Evolutionary conservation across 768 basidiomycete species (phyloP).

Genomic region (Russula sp.): DNA sequence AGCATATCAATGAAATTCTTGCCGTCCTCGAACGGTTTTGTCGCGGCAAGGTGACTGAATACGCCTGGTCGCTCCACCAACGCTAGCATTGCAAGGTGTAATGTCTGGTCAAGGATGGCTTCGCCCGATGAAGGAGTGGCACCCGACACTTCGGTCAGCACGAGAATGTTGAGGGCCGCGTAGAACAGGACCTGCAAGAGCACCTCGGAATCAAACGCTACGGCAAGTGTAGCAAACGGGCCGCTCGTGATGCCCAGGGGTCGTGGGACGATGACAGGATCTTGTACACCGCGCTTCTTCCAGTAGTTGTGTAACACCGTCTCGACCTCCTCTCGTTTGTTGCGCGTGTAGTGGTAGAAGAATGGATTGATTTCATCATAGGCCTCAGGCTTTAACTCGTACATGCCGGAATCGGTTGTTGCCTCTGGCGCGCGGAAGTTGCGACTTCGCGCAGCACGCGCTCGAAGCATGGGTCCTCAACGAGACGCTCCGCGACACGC

Average conservation of each 20-base stretch:
- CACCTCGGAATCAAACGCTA: constrained; percentile 64
- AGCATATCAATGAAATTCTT: constrained; percentile 69
- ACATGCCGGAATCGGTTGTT: constrained; percentile 75
- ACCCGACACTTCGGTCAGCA: constrained; percentile 56
- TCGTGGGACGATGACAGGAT: constrained; percentile 75
- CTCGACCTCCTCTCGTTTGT: constrained; percentile 90
- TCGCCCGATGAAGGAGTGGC: constrained; percentile 75
- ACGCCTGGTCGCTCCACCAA: constrained; percentile 62
- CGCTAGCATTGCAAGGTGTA: constrained; percentile 85
- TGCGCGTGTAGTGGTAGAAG: constrained; percentile 93
- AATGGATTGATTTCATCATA: constrained; percentile 92
- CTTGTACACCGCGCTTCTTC: constrained; percentile 59
- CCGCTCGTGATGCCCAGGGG: constrained; percentile 60
- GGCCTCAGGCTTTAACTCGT: constrained; percentile 79
- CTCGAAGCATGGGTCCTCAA: constrained; percentile 82
- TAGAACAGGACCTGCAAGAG: constrained; percentile 83
- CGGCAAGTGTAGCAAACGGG: constrained; percentile 64
- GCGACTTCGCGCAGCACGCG: constrained; percentile 75
- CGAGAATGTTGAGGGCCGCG: constrained; percentile 70
- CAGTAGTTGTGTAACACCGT: constrained; percentile 62
- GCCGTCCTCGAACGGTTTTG: constrained; percentile 54
- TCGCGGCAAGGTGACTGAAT: constrained; percentile 59
- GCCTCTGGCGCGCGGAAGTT: constrained; percentile 79
- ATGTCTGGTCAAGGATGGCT: constrained; percentile 82
- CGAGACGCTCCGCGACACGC: constrained; percentile 83